A percentile compares a stretch with the other conserved stretches of the same genome.
Evolutionary conservation across 2,329 filamentous ascomycete species (phyloP).

Genomic region (Aspergillus brasiliensis): DNA sequence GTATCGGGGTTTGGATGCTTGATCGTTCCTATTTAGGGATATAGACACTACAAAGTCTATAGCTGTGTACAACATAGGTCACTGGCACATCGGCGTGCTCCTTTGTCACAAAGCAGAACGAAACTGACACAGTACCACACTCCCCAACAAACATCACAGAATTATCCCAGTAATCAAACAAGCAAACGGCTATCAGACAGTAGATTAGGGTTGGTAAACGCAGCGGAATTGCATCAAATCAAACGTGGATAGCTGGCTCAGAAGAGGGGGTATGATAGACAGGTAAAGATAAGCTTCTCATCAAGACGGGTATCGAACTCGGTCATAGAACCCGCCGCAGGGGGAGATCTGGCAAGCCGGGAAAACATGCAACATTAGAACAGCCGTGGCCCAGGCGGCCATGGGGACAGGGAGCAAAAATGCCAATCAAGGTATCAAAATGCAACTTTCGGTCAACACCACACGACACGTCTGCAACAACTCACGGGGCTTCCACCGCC

Average conservation of each 20-base stretch:
- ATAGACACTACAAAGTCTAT: neutral
- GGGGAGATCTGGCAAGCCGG: slow-evolving; percentile 4
- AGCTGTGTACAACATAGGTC: neutral
- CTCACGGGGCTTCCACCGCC: slow-evolving; percentile 22
- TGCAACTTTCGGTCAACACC: slow-evolving; percentile 7
- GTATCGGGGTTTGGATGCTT: neutral
- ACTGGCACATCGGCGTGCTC: neutral
- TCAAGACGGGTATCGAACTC: slow-evolving; percentile 22
- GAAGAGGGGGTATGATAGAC: slow-evolving; percentile 23
- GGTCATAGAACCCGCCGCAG: slow-evolving; percentile 18
- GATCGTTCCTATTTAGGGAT: neutral
- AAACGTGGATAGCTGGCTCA: slow-evolving; percentile 10
- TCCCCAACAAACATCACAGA: neutral
- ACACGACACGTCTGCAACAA: slow-evolving; percentile 12
- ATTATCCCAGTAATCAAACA: neutral
- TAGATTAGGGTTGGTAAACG: neutral
- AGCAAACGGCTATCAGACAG: slow-evolving; percentile 2
- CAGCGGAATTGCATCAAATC: slow-evolving; percentile 9
- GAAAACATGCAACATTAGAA: slow-evolving; percentile 6
- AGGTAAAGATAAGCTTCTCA: slow-evolving; percentile 19
- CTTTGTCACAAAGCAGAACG: neutral
- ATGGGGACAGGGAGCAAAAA: slow-evolving; percentile 11
- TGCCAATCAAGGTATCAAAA: slow-evolving; percentile 6
- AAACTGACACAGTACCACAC: neutral
- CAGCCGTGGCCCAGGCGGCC: neutral